Conservation (phyloP, 768 basidiomycete species). For the Mycena crocata region DNA sequence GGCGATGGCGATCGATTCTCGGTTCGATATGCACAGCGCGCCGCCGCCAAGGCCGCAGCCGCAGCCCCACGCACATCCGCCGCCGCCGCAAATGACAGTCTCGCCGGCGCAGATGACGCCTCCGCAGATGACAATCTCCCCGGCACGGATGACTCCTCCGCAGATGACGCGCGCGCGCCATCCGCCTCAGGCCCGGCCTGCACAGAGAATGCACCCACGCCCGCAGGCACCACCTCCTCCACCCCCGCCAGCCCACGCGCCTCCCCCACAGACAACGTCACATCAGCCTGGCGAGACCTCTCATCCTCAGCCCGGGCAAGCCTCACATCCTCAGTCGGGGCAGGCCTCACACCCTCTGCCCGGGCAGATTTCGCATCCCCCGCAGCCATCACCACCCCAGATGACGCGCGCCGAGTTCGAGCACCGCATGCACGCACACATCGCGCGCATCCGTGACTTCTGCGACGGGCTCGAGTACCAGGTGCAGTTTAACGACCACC, state of each 20-base stretch:
- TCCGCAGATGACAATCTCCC: neutral
- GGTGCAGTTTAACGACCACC: slow-evolving; percentile 57
- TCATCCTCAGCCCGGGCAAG: too few relatives aligned
- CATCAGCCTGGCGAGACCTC: too few relatives aligned
- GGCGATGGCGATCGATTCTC: too few relatives aligned
- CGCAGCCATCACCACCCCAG: neutral
- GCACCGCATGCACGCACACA: slow-evolving; percentile 54
- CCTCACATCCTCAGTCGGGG: too few relatives aligned
- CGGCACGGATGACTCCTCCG: neutral
- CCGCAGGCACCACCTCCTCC: too few relatives aligned
- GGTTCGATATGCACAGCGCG: too few relatives aligned
- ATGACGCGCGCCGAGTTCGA: slow-evolving; percentile 35
- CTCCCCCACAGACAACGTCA: too few relatives aligned
- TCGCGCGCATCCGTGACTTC: slow-evolving; percentile 56
- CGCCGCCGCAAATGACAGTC: neutral
- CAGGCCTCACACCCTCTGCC: neutral
- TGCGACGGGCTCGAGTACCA: slow-evolving; percentile 60
- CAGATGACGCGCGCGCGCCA: neutral
- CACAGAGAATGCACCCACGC: too few relatives aligned
- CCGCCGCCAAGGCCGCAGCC: neutral
- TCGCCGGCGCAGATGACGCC: neutral
- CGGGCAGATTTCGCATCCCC: too few relatives aligned
- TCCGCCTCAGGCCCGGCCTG: neutral
- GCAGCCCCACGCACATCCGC: neutral
- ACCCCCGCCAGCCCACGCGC: too few relatives aligned